Base-by-base conservation (phyloP, 78 protist species). In the Dictyostelium discoideum region DNA sequence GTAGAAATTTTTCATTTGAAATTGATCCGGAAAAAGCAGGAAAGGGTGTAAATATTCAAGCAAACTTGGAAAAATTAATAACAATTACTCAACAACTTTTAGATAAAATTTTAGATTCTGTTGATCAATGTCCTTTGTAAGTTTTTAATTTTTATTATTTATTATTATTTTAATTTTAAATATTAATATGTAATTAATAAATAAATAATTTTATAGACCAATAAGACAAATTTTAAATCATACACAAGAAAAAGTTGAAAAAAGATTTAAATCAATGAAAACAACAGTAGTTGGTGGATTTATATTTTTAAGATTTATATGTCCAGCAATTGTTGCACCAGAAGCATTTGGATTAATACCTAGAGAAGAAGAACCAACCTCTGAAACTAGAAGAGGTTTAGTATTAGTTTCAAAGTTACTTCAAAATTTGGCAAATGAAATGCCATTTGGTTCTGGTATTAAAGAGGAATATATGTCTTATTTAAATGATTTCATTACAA, bases 291-390 rank as follows among this genome's bases (percentile, higher is more conserved):
- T 87, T 20, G 93, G 93, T 20, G 93, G 93, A 40, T 87, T 87
- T 63, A 87, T 87, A 26, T 87, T 87, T 79, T 16, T 87, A 10
- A 32, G 93, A 67, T 87, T 40, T 79, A 87, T 87, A 16, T 87
- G 93, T 63, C 93, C 93, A 10, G 93, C 93, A n/a, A 87, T 87
- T n/a, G 93, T 87, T n/a, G 93, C 93, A 79, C 93, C 93, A 32
- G 93, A 87, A 40, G 85, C 82, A 26, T 87, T 87, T 78, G 93
- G 93, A 32, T 87, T 87, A 63, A 87, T 78, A 60, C 81, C 81
- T 13, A 74, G 40, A 74, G 48, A 60, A 29, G 93, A 87, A 22
- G 26, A 18, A 32, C 93, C 93, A n/a, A 78, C 81, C 0, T 39
- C 85, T 24, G 93, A 87, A 37, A 77, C 93, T 3, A 76, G 93